Conservation (phyloP, 345 rosid species). For the Odontarrhena argentea region DNA sequence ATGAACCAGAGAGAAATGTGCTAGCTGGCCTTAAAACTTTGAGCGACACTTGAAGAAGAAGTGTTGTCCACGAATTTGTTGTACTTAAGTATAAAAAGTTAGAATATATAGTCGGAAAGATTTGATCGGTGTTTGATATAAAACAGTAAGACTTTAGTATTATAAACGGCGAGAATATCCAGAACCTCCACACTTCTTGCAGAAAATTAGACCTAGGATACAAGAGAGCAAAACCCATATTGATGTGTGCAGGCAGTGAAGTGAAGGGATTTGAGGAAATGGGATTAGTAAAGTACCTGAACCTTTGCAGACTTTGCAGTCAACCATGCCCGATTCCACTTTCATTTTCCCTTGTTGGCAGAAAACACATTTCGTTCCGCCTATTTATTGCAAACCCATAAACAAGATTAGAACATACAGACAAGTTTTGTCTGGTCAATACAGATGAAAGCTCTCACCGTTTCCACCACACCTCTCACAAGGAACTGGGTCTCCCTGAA, state of each 20-base stretch:
- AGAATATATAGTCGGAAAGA: too few species aligned
- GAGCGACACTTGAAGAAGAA: too few species aligned
- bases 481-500: conserved; percentile 93
- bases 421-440: background rate
- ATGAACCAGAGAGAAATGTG: too few species aligned
- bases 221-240: background rate
- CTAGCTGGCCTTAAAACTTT: too few species aligned
- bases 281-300: conserved; percentile 58
- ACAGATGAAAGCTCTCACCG: conserved; percentile 44
- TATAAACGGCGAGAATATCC: conserved; percentile 37
- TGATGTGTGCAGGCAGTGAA: background rate
- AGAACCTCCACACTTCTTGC: conserved; percentile 36
- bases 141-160: background rate
- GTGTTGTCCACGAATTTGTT: too few species aligned
- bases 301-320: conserved; percentile 89
- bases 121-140: background rate
- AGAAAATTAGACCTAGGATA: conserved; percentile 31
- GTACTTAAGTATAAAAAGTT: too few species aligned
- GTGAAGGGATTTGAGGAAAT: background rate
- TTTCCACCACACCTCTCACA: conserved; percentile 93
- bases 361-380: conserved; percentile 92
- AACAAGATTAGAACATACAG: background rate
- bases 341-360: conserved; percentile 86
- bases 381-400: conserved; percentile 39
- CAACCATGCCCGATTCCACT: conserved; percentile 66